Conservation (phyloP, 495 filamentous ascomycete genomes). For the Lentithecium fluviatile region DNA sequence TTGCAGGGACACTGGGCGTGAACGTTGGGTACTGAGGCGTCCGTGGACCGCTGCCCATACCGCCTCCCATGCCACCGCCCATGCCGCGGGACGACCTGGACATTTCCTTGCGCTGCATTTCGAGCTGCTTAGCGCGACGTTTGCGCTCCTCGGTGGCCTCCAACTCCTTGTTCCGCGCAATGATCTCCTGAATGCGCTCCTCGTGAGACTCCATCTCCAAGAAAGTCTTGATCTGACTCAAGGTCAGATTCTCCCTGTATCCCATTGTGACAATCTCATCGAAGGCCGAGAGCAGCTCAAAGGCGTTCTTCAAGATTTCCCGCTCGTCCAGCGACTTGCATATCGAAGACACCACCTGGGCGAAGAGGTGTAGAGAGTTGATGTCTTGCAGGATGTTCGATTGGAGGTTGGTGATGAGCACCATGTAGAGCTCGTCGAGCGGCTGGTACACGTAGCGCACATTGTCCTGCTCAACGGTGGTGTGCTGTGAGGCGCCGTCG, state of each 20-base stretch:
- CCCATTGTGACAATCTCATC: conserved; percentile 94
- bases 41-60: conserved; percentile 55
- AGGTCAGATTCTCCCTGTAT: conserved; percentile 90
- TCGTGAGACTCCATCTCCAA: conserved; percentile 99
- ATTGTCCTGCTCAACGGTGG: conserved; percentile 97
- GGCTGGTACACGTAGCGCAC: conserved; percentile 99
- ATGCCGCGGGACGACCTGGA: conserved; percentile 53
- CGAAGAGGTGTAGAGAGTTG: conserved; percentile 94
- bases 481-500: conserved; percentile 92
- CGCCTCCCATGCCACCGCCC: conserved; percentile 23
- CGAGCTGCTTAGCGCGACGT: conserved; percentile 93
- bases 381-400: conserved; percentile 99
- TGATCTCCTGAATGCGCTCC: conserved; percentile 96
- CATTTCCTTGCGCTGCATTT: conserved; percentile 95
- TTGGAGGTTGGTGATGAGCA: conserved; percentile 98
- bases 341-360: conserved; percentile 91
- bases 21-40: conserved; percentile 85
- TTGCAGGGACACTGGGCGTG: conserved; percentile 72
- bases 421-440: conserved; percentile 98
- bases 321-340: conserved; percentile 95
- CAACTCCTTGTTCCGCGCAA: conserved; percentile 97
- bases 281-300: conserved; percentile 91
- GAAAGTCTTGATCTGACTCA: conserved; percentile 97
- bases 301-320: conserved; percentile 91
- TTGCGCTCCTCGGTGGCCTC: conserved; percentile 98